phyloP scores from a whole-genome alignment of 1,284 basidiomycete genomes.

The Farysia itapuensis region DNA sequence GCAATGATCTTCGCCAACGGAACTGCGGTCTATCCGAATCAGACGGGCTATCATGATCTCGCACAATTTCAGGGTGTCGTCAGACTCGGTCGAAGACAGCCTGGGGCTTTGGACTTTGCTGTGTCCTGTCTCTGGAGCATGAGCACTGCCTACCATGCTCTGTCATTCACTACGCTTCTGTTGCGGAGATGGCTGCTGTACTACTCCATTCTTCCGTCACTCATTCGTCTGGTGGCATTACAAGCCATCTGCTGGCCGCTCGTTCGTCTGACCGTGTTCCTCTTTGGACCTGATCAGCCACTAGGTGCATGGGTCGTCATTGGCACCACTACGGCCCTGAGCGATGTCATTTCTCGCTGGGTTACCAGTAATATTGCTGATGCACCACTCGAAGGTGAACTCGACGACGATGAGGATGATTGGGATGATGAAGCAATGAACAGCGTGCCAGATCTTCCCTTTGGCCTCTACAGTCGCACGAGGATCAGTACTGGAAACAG shows the following conservation, averaged over 20 bases:
- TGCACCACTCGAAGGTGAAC: constrained; percentile 29
- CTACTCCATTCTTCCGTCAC: constrained; percentile 75
- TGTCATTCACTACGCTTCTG: constrained; percentile 75
- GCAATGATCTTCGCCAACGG: constrained; percentile 11
- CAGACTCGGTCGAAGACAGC: constrained; percentile 17
- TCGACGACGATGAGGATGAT: constrained; percentile 20
- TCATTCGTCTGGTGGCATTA: constrained; percentile 77
- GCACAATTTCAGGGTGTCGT: not conserved
- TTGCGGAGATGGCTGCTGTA: constrained; percentile 78
- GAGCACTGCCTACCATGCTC: constrained; percentile 78
- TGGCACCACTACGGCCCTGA: constrained; percentile 70
- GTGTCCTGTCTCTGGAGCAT: constrained; percentile 61
- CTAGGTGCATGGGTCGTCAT: constrained; percentile 77
- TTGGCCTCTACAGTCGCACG: constrained; percentile 7
- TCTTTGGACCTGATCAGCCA: constrained; percentile 71
- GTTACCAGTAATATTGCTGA: constrained; percentile 58
- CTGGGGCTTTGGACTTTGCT: constrained; percentile 41
- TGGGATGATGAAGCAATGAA: constrained; percentile 12
- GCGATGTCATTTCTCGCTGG: constrained; percentile 56
- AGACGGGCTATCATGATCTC: not conserved
- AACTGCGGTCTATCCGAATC: not conserved
- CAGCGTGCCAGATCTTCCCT: constrained; percentile 15
- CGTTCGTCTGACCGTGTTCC: constrained; percentile 72
- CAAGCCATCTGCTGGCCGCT: constrained; percentile 85
- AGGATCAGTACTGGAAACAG: constrained; percentile 5